These are phyloP conservation scores for Diaporthe citriasiana DNA, from an alignment of 2,329 filamentous ascomycete genomes.

Conservation along the genomic window DNA sequence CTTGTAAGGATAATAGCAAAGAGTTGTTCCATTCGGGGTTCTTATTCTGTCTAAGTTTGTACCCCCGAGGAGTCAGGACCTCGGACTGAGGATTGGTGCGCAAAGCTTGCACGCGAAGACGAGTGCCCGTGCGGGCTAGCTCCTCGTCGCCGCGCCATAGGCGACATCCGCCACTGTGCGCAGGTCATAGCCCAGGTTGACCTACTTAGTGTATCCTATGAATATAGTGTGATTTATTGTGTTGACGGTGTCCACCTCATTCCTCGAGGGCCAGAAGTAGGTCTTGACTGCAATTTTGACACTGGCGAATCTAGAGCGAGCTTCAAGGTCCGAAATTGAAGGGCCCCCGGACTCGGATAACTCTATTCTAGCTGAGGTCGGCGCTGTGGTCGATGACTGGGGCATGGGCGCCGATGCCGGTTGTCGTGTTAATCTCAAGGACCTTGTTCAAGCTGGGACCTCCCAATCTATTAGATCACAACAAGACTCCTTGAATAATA, in stretches of 20 bases:
- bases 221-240: background rate
- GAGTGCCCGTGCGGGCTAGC: background rate
- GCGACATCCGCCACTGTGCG: background rate
- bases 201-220: no score
- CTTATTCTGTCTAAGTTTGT: no score
- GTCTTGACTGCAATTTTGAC: background rate
- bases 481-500: rapidly evolving
- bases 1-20: no score
- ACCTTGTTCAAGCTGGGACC: background rate
- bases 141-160: background rate
- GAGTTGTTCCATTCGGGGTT: no score
- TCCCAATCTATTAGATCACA: background rate
- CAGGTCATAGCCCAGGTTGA: conserved; percentile 2
- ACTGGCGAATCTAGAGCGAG: background rate
- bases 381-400: background rate
- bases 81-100: background rate
- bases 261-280: background rate
- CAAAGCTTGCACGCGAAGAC: background rate
- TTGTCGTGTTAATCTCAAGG: conserved; percentile 8
- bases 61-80: no score
- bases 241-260: background rate
- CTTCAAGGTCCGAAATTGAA: background rate
- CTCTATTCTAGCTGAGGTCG: background rate
- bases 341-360: no score
- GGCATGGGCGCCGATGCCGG: background rate